Conservation (phyloP, 345 rosid species). For the Syzygium aromaticum region DNA sequence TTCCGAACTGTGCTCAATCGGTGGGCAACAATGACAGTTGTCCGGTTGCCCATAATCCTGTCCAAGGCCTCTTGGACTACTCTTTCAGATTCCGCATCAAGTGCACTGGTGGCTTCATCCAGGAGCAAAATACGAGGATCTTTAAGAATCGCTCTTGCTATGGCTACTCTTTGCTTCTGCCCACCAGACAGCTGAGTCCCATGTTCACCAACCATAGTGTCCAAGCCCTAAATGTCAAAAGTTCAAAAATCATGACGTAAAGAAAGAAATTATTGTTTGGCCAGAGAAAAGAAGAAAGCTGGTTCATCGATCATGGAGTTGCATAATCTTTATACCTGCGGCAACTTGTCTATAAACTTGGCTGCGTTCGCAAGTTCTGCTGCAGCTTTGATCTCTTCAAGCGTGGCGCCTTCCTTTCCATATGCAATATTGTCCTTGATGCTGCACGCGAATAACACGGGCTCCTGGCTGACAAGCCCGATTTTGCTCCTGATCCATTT, state of each 20-base stretch:
- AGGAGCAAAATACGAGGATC: conserved; percentile 29
- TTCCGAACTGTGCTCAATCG: conserved; percentile 25
- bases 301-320: not conserved
- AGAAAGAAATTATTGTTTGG: not conserved
- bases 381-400: conserved; percentile 22
- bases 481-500: conserved; percentile 27
- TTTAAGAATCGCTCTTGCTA: conserved; percentile 33
- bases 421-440: conserved; percentile 28
- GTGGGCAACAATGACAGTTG: conserved; percentile 32
- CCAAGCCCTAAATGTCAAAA: conserved; percentile 19
- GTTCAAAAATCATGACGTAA: not conserved
- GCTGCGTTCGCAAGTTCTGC: conserved; percentile 31
- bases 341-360: conserved; percentile 31
- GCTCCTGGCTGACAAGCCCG: conserved; percentile 32
- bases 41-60: conserved; percentile 26
- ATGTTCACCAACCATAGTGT: conserved; percentile 44
- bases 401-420: conserved; percentile 27
- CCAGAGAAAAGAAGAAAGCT: not conserved
- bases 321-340: conserved; percentile 12
- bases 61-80: conserved; percentile 30
- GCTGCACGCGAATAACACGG: conserved; percentile 23
- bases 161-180: conserved; percentile 39
- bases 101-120: conserved; percentile 39
- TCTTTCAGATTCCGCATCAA: conserved; percentile 31
- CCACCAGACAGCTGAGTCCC: conserved; percentile 46